phyloP scores from a whole-genome alignment of 2,329 filamentous ascomycete species.

The Monosporascus sp. region DNA sequence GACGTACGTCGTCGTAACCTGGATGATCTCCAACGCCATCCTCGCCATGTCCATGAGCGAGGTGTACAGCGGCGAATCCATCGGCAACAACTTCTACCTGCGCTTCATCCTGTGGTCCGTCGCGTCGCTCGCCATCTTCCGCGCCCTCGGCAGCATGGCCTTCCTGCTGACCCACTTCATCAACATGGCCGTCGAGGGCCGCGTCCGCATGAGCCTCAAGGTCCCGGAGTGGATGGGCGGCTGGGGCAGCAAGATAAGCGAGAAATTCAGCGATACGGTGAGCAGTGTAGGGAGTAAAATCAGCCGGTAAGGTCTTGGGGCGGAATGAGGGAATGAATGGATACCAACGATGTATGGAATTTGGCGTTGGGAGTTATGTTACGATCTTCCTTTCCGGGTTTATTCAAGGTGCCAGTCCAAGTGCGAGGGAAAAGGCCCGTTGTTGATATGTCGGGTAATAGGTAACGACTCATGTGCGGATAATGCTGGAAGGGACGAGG shows the following conservation, averaged over 20 bases:
- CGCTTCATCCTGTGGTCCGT: constrained; percentile 92
- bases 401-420: not conserved
- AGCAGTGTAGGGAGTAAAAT: constrained; percentile 43
- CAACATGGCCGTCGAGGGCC: constrained; percentile 81
- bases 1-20: constrained; percentile 95
- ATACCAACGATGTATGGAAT: not conserved
- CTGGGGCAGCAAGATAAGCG: constrained; percentile 39
- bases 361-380: too few species aligned
- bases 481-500: not conserved
- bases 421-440: not conserved
- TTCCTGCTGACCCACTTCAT: constrained; percentile 82
- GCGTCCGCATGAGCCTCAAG: constrained; percentile 58
- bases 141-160: constrained; percentile 73
- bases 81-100: constrained; percentile 84
- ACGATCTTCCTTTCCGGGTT: too few species aligned
- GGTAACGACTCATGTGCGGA: not conserved
- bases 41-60: constrained; percentile 92
- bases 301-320: not conserved
- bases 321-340: not conserved
- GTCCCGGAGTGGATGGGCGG: constrained; percentile 41
- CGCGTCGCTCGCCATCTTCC: constrained; percentile 79
- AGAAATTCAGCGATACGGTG: constrained; percentile 41
- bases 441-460: not conserved
- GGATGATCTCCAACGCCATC: constrained; percentile 89
- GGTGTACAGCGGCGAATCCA: constrained; percentile 66